Base-by-base conservation (phyloP, 164 flowering plant genomes). In the Paratinospora sagittata region DNA sequence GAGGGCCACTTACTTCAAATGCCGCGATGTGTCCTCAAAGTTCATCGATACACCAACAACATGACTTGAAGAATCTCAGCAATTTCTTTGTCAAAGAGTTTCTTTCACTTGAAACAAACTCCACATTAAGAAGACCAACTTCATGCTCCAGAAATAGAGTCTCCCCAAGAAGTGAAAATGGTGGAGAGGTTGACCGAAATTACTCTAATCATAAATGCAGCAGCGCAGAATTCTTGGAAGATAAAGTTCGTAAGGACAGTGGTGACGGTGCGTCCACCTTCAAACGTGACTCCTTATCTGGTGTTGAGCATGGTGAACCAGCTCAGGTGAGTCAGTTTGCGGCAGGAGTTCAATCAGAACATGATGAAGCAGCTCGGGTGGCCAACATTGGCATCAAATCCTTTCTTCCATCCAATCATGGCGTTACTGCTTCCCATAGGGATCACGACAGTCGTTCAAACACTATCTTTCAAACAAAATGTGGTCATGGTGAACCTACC, bases 181-280 rank as follows among this genome's bases (percentile, higher is more conserved):
- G 39, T 58, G 68, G 39, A 24, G 43, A 43, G 26, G 71, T 61
- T 19, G 55, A 66, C 39, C 61, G 47, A 34, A 75, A 75, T 61
- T 36, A 60, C 67, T 66, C 71, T 3, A 62, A 61, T 67, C 43
- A 67, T 33, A 68, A 64, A 61, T 62, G 74, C 68, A 67, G 47
- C 63, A 71, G 71, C 27, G 7, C 13, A 26, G 34, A 63, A 11
- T 71, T 70, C 36, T 63, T 43, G 21, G 67, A 39, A 26, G 23
- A 3, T 19, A 61, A 58, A 12, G 34, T 24, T 19, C 62, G 57
- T 41, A 45, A 66, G 55, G 70, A 74, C 24, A 14, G 23, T n/a
- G n/a, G 58, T 23, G 49, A 33, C 39, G 16, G 26, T 17, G 61
- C 9, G 30, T 27, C 37, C 10, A 36, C 34, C 33, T 36, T 21